Evolutionary conservation across 169 alveolate genomes (phyloP), one percentile per base, ranked within the genome.

Genomic region (Eimeria necatrix): DNA sequence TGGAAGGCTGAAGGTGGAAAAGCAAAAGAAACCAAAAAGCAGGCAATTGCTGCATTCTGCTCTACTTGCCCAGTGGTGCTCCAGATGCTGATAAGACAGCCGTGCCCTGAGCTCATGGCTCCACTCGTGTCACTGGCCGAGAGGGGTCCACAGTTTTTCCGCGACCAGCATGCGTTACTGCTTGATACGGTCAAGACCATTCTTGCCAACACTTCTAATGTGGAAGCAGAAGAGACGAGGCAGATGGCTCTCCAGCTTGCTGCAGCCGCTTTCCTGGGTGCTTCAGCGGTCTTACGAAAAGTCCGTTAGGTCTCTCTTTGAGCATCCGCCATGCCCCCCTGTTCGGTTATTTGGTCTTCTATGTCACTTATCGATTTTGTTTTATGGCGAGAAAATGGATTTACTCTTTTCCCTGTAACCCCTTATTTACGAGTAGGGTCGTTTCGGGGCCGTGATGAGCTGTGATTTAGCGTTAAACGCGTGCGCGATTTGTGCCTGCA

Each of bases 191-290:
- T 83, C 49, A 83, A 32, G 78, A 32, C 78, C 41, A 83, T 83
- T 32, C 78, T 83, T 4, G 52, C 91, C 24, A 83, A 59, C 49
- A 22, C 51, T 8, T 22, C 91, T 49, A 24, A 24, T 51, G 70
- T 22, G 49, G 46, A 56, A 20, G n/a, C 78, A 3, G 91, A 83
- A 48, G 91, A 83, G 4, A 52, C 91, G 16, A n/a, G 73, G 53
- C 91, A 68, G 91, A 83, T 83, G 91, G 76, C 76, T 16, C 73
- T 83, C 76, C 91, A 83, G 78, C 68, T 83, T 14, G 91, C 78
- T 20, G 91, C 91, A 5, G 59, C 59, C 46, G 76, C 91, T 48
- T 83, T 83, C 59, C 73, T 83, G 14, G 76, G 91, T 0, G 91
- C 91, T 26, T 74, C 91, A 6, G 56, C 52, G 64, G 52, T 83